Evolutionary conservation across 2,329 filamentous ascomycete genomes (phyloP), one percentile per base, ranked within the genome.

Genomic region (Falciphora oryzae): DNA sequence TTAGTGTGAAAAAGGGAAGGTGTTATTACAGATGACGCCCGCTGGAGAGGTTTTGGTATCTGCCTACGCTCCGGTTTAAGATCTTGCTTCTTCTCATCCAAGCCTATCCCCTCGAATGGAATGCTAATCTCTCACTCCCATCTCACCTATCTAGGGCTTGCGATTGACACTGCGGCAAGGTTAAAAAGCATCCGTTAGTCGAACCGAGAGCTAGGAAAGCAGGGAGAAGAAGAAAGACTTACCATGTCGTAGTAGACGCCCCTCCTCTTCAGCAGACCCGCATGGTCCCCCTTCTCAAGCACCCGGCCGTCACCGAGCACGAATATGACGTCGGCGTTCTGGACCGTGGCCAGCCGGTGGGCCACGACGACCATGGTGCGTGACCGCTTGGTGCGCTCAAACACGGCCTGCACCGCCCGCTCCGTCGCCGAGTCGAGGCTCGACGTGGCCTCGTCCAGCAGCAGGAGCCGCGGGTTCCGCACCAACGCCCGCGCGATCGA

Each of bases 261-360:
- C 69, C 76, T 77, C 65, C 77, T 78, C 50, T 72, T 77, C 72
- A 81, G 72, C 64, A 84, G 69, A 63, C 83, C 78, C 6, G 75
- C 71, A 68, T 90, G 87, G 25, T 80, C 83, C 2, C 88, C 88
- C 62, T 78, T 81, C 73, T 90, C 88, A 1, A 88, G 83, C 58
- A 90, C 81, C 70, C 73, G 75, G 28, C 87, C 87, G 65, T 83
- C 80, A 69, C 89, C 87, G 70, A 90, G 86, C 44, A 90, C 87
- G 64, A 88, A 90, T 66, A 90, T 90, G 58, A 87, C 77, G 69
- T 90, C 87, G 0, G 88, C 88, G 67, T 87, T 86, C 72, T 89
- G 87, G 60, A 90, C 89, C 1, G 88, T 90, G 0, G 83, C 80
- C 11, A 90, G 75, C 35, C 88, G 79, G 74, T 90, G 88, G 16